phyloP scores from a whole-genome alignment of 176 grass and related monocot species.

The barley (Hordeum vulgare) region MorexV3_pseudomolecules_assembly NC_058520.1:370255462-370255961 shows the following conservation, averaged over 20 bases:
- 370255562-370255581: conserved; percentile 21
- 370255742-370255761: conserved; percentile 19
- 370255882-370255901: background rate
- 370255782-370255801: conserved; percentile 37
- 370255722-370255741: conserved; percentile 10
- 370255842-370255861: conserved; percentile 12
- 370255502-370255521: background rate
- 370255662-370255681: conserved; percentile 11
- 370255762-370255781: conserved; percentile 19
- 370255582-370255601: conserved; percentile 36
- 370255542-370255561: conserved; percentile 11
- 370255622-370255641: background rate
- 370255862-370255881: conserved; percentile 31
- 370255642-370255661: background rate
- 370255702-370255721: background rate
- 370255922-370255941: conserved; percentile 35
- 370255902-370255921: conserved; percentile 31
- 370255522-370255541: conserved; percentile 8
- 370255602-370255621: conserved; percentile 17
- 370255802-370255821: background rate
- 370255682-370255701: conserved; percentile 27
- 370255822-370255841: conserved; percentile 1
- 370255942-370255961: conserved; percentile 30
- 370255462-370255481: conserved; percentile 2
- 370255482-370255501: background rate